These are phyloP conservation scores for Russula emetica DNA, from an alignment of 768 basidiomycete species.

Conservation along the genomic window DNA sequence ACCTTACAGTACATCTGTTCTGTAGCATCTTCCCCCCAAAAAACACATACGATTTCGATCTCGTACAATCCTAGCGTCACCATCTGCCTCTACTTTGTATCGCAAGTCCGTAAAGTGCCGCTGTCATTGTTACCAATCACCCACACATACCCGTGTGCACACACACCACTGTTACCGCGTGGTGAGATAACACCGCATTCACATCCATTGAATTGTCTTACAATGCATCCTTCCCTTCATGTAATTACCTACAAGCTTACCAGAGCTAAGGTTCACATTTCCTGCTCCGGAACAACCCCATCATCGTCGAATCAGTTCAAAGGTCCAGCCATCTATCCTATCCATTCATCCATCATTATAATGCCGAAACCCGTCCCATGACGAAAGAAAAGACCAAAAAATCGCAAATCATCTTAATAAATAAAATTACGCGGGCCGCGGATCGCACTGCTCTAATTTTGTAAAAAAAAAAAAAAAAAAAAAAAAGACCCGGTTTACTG, in stretches of 20 bases:
- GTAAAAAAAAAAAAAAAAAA: too few species aligned
- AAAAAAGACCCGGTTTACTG: too few species aligned
- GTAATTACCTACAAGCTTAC: not conserved
- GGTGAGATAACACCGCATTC: not conserved
- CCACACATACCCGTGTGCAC: not conserved
- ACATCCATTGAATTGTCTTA: not conserved
- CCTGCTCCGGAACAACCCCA: not conserved
- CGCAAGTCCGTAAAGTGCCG: conserved; percentile 1
- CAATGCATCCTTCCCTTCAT: not conserved
- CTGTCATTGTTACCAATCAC: conserved; percentile 1
- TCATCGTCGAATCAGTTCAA: not conserved
- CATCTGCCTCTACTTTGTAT: not conserved
- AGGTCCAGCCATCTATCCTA: not conserved
- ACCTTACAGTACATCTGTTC: too few species aligned
- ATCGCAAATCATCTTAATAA: not conserved
- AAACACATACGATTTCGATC: not conserved
- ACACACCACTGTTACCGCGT: not conserved
- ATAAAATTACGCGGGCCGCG: conserved; percentile 12
- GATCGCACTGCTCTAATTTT: conserved; percentile 11
- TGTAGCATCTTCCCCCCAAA: not conserved
- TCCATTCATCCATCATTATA: not conserved
- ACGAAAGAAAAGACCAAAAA: not conserved
- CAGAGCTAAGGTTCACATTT: not conserved
- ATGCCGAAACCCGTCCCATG: conserved; percentile 1
- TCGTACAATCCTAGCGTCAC: not conserved